These are phyloP conservation scores for Cytospora piceae DNA, from an alignment of 2,329 filamentous ascomycete species.

Conservation along the genomic window DNA sequence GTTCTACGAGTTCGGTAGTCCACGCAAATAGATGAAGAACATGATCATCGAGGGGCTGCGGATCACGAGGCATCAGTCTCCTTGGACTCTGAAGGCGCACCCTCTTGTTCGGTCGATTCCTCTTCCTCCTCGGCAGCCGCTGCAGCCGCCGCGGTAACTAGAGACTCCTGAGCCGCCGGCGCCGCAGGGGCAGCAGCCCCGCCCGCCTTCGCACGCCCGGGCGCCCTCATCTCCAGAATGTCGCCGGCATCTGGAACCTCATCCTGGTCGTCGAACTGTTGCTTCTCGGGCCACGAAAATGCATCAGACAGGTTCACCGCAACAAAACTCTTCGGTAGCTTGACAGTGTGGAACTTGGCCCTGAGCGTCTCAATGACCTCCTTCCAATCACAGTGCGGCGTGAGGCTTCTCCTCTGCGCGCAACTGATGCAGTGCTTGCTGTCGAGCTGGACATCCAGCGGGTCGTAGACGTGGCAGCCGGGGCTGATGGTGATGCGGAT, in stretches of 20 bases:
- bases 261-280: conserved; percentile 37
- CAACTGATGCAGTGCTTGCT: conserved; percentile 96
- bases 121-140: conserved; percentile 21
- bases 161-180: conserved; percentile 12
- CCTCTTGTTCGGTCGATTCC: conserved; percentile 7
- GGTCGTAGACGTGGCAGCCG: conserved; percentile 95
- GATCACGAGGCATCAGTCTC: conserved; percentile 1
- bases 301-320: conserved; percentile 67
- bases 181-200: conserved; percentile 4
- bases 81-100: conserved; percentile 2
- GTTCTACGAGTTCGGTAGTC: not conserved
- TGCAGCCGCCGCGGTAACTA: conserved; percentile 10
- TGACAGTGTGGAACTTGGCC: conserved; percentile 88
- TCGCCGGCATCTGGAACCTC: conserved; percentile 40
- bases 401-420: conserved; percentile 86
- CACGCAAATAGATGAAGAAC: not conserved
- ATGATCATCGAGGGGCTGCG: not conserved
- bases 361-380: conserved; percentile 93
- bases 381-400: conserved; percentile 92
- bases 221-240: conserved; percentile 50
- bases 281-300: conserved; percentile 62
- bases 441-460: conserved; percentile 93
- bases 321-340: conserved; percentile 67
- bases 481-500: conserved; percentile 96
- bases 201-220: conserved; percentile 11